A percentile compares a stretch with the other conserved stretches of the same genome.
These are phyloP conservation scores for Eutrema yunnanense DNA, from an alignment of 345 rosid genomes.

Conservation along the genomic window DNA sequence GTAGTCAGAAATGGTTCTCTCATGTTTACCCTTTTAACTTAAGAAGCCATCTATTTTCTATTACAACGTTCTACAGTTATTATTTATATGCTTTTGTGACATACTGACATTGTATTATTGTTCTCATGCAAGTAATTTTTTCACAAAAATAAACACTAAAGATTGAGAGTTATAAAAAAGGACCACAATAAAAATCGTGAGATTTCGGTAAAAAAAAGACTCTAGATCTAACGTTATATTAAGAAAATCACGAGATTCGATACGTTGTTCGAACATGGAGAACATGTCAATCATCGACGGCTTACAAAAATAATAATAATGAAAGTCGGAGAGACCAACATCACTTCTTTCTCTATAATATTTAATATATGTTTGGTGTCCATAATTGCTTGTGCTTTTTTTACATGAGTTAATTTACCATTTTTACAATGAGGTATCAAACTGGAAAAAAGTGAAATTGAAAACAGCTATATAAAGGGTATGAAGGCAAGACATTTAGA, in stretches of 20 bases:
- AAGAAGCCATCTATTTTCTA: background rate
- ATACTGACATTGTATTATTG: background rate
- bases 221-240: background rate
- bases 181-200: background rate
- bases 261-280: conserved; percentile 26
- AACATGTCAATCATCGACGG: conserved; percentile 27
- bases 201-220: background rate
- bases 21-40: background rate
- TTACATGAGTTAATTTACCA: background rate
- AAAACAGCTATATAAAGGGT: conserved; percentile 30
- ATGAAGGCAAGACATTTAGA: conserved; percentile 3
- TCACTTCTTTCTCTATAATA: conserved; percentile 9
- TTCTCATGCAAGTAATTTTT: background rate
- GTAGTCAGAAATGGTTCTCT: background rate
- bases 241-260: conserved; percentile 17
- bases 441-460: background rate
- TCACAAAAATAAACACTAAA: background rate
- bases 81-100: background rate
- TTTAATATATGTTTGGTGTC: conserved; percentile 9
- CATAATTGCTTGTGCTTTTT: conserved; percentile 11
- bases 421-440: background rate
- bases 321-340: conserved; percentile 4
- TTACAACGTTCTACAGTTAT: background rate
- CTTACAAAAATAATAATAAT: background rate
- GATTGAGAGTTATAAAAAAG: background rate